A percentile compares a stretch with the other conserved stretches of the same genome.
Evolutionary conservation across 768 basidiomycete genomes (phyloP).

Genomic region (Boletus tylopilopsis): DNA sequence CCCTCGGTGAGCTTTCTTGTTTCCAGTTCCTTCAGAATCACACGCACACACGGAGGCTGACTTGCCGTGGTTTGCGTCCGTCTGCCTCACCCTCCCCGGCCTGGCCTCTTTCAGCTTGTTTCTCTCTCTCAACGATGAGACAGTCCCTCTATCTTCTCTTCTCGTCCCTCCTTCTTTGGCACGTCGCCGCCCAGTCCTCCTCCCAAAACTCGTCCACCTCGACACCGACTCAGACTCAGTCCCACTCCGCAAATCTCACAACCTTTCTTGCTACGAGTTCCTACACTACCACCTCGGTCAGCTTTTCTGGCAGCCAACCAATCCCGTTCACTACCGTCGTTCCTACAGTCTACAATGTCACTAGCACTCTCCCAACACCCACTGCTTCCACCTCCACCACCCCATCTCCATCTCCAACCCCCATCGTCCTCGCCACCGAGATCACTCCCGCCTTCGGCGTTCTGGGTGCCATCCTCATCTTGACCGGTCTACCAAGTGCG

Average conservation of each 20-base stretch:
- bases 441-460: slow-evolving; percentile 89
- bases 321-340: slow-evolving; percentile 51
- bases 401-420: slow-evolving; percentile 31
- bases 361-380: slow-evolving; percentile 47
- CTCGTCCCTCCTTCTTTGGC: slow-evolving; percentile 28
- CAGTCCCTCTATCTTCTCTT: slow-evolving; percentile 21
- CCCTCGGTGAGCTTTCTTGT: too few species aligned
- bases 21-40: too few species aligned
- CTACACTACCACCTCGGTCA: slow-evolving; percentile 45
- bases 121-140: slow-evolving; percentile 9
- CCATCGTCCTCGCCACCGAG: slow-evolving; percentile 51
- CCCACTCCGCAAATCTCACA: slow-evolving; percentile 35
- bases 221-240: not conserved
- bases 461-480: slow-evolving; percentile 80
- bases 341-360: slow-evolving; percentile 62
- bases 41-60: slow-evolving; percentile 31
- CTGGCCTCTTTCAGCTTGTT: not conserved
- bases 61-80: slow-evolving; percentile 8
- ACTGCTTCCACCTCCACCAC: slow-evolving; percentile 44
- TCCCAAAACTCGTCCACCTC: slow-evolving; percentile 19
- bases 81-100: slow-evolving; percentile 4
- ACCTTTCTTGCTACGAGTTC: slow-evolving; percentile 55
- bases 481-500: slow-evolving; percentile 86
- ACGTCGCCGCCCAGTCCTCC: slow-evolving; percentile 38
- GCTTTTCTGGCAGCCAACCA: slow-evolving; percentile 45